Evolutionary conservation across 1,284 basidiomycete genomes (phyloP).

Genomic region (Phenoliferia sp.): DNA sequence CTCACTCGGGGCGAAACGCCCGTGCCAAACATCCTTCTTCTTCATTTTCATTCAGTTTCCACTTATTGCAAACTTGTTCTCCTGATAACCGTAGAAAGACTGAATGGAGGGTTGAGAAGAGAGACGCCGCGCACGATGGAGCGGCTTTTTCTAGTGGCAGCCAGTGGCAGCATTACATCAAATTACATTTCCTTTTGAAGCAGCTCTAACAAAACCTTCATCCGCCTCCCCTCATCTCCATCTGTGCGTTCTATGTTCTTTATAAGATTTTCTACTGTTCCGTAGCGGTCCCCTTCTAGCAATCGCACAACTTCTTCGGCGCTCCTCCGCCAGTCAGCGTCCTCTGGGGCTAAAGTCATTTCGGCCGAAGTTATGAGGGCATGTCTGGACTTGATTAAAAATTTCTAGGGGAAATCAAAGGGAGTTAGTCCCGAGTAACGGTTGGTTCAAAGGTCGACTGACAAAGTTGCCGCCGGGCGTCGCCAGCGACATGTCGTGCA

Average conservation of each 20-base stretch:
- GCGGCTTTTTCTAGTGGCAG: no score
- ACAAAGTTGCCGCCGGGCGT: background rate
- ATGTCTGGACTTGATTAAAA: slow-evolving; percentile 46
- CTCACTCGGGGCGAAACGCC: no score
- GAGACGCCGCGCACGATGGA: no score
- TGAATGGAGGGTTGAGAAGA: no score
- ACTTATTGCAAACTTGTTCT: background rate
- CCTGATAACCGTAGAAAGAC: no score
- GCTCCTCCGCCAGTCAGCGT: slow-evolving; percentile 1
- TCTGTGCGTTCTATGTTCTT: background rate
- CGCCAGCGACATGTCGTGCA: slow-evolving; percentile 39
- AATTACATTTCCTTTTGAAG: slow-evolving; percentile 10
- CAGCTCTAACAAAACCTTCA: slow-evolving; percentile 4
- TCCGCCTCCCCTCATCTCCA: background rate
- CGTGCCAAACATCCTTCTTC: no score
- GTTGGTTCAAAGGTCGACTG: slow-evolving; percentile 4
- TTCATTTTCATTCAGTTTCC: background rate
- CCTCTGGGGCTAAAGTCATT: background rate
- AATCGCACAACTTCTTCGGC: slow-evolving; percentile 10
- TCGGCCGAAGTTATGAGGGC: slow-evolving; percentile 45
- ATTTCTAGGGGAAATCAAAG: slow-evolving; percentile 36
- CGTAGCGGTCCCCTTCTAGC: slow-evolving; percentile 31
- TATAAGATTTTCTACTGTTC: slow-evolving; percentile 15
- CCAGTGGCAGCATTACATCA: no score
- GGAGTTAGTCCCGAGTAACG: background rate